Percentiles rank a stretch among this genome's conserved stretches.
phyloP scores from a whole-genome alignment of 352 stramenopile species.

The Pythium aristosporum region DNA sequence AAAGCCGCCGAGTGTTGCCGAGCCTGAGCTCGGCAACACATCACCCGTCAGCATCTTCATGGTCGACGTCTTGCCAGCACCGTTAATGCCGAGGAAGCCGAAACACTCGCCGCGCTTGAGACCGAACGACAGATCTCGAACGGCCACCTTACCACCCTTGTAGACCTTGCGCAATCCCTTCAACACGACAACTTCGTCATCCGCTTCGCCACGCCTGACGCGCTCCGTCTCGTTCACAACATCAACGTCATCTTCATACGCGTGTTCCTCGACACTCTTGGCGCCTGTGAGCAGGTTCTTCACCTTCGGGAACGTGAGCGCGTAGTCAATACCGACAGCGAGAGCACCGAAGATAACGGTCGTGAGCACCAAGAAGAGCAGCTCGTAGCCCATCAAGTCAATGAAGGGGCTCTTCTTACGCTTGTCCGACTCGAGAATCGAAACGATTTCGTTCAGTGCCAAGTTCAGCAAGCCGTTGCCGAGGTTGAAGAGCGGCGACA shows the following conservation, averaged over 20 bases:
- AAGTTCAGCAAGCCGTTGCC: slow-evolving; percentile 41
- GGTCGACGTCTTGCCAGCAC: slow-evolving; percentile 94
- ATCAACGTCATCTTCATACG: slow-evolving; percentile 30
- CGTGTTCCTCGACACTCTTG: slow-evolving; percentile 15
- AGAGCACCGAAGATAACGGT: slow-evolving; percentile 43
- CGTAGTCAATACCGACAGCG: slow-evolving; percentile 55
- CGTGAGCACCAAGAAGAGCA: slow-evolving; percentile 49
- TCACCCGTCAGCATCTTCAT: slow-evolving; percentile 96
- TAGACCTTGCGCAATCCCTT: slow-evolving; percentile 87
- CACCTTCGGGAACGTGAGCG: slow-evolving; percentile 48
- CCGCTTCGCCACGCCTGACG: slow-evolving; percentile 21
- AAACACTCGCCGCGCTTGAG: slow-evolving; percentile 92
- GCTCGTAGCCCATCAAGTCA: slow-evolving; percentile 61
- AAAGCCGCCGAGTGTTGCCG: slow-evolving; percentile 59
- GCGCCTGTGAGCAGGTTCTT: slow-evolving; percentile 27
- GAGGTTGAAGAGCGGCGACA: slow-evolving; percentile 58
- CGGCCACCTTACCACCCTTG: slow-evolving; percentile 73
- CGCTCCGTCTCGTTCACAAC: slow-evolving; percentile 26
- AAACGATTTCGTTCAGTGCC: slow-evolving; percentile 17
- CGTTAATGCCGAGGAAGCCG: slow-evolving; percentile 94
- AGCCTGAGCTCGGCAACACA: slow-evolving; percentile 54
- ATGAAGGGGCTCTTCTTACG: slow-evolving; percentile 52
- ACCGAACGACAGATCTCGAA: slow-evolving; percentile 72
- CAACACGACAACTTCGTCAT: slow-evolving; percentile 52
- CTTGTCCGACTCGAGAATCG: slow-evolving; percentile 30